Base-by-base conservation (phyloP, 75 land plant species). In the Cryptomeria japonica region DNA sequence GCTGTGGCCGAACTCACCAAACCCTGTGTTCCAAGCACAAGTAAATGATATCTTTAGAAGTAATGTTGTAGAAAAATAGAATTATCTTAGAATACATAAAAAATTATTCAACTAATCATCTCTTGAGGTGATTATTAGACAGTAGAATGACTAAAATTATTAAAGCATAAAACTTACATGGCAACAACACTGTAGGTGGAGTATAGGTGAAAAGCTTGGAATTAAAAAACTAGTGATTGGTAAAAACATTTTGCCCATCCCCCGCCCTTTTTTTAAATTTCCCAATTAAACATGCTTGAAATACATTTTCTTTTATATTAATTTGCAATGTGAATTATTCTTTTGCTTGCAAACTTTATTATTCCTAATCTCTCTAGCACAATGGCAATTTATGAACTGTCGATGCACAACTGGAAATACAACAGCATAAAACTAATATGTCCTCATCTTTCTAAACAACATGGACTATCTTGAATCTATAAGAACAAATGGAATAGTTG, bases 11-110 rank as follows among this genome's bases (percentile, higher is more conserved):
- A 80, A 82, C 61, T 38, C 5, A 49, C 68, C 31, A 5, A 76
- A 15, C 53, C 89, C 92, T 91, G 83, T 56, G 75, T 37, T 90
- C 83, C 3, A 14, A 75, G 38, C 77, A 75, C 38, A 13, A 34
- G 14, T 75, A 34, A 34, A 75, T 75, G 37, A 31, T 32, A 34
- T 12, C 13, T 75, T 75, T 34, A 75, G 38, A 75, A 75, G 34
- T 3, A 75, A 12, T 9, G 14, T 12, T 75, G 37, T 75, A 34
- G 14, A 13, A 12, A 31, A 25, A 75, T 12, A 13, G 12, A 12
- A 13, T 32, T 75, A 25, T 75, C 77, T 34, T 34, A 0, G 32
- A 5, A 34, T 34, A 25, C 34, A 75, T 32, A 75, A 32, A 75
- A 75, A 34, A 1, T 0, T 75, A 72, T 72, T 31, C 16, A 75